Base-by-base conservation (phyloP, 2,329 filamentous ascomycete genomes). In the Rasamsonia emersonii region DNA sequence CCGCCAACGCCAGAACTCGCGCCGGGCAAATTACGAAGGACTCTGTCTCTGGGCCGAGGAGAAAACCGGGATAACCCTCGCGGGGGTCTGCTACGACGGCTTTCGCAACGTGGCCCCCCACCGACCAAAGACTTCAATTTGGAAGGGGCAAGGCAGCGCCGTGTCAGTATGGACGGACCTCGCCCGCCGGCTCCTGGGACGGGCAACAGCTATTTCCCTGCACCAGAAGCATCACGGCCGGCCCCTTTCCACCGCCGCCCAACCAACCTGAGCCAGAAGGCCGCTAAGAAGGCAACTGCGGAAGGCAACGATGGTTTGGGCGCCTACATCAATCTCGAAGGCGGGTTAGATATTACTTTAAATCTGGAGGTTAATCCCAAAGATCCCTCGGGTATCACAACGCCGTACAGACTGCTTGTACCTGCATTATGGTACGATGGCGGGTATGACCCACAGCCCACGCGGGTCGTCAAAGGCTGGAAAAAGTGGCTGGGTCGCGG, bases 301-400 rank as follows among this genome's bases (percentile, higher is more conserved):
- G 56, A 47, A 65, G 59, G 51, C n/a, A 55, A 61, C 28, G 65
- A 70, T 24, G 65, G 65, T 11, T 66, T 67, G 25, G 69, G 73
- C 7, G 73, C 59, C 29, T 62, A 65, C 34, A 65, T 96, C 37
- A 77, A 94, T 50, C 68, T 95, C 0, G 76, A 91, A 51, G 82
- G 81, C 18, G 86, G 86, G 0, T 65, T 98, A 7, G 86, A 95
- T 43, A 79, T 98, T 20, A 82, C 77, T 30, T 61, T 98, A 25
- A 94, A 95, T 47, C 77, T 94, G 40, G 91, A 98, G 61, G 77
- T 95, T 39, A 86, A 81, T 47, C 74, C 83, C 26, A 77, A 76
- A 41, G 86, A 98, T 47, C 89, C 91, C 1, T 73, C 82, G 0
- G 93, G 91, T 9, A 86, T 85, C 42, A 98, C 91, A 1, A 75